phyloP scores from a whole-genome alignment of 169 alveolate species.

The Perkinsus chesapeaki region DNA sequence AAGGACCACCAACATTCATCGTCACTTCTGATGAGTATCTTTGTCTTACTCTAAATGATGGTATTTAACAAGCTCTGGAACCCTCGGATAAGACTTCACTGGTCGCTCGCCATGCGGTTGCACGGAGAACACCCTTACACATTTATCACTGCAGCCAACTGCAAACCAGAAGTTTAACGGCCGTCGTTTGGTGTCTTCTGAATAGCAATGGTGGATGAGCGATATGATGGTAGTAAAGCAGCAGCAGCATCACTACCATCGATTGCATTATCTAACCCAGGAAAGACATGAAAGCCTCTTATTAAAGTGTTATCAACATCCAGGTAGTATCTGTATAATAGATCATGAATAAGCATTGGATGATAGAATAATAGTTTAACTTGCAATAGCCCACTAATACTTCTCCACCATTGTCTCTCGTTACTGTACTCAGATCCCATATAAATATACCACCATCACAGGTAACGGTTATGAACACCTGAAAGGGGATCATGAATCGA shows the following conservation, averaged over 20 bases:
- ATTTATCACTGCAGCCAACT: background rate
- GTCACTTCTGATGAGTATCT: background rate
- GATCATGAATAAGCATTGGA: too few relatives aligned
- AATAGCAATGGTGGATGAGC: background rate
- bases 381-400: background rate
- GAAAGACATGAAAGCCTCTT: background rate
- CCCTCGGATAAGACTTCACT: background rate
- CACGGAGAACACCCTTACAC: background rate
- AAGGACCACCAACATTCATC: background rate
- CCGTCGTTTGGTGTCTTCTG: background rate
- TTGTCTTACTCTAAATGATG: background rate
- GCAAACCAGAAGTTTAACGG: background rate
- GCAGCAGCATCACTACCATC: background rate
- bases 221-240: background rate
- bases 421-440: background rate
- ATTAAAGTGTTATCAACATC: background rate
- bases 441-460: background rate
- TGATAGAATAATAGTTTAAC: background rate
- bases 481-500: background rate
- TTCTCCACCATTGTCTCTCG: background rate
- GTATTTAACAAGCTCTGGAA: background rate
- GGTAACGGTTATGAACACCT: background rate
- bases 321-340: background rate
- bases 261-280: background rate
- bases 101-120: background rate